Base-by-base conservation (phyloP, 352 stramenopile species). In the Pythium grandisporangium region DNA sequence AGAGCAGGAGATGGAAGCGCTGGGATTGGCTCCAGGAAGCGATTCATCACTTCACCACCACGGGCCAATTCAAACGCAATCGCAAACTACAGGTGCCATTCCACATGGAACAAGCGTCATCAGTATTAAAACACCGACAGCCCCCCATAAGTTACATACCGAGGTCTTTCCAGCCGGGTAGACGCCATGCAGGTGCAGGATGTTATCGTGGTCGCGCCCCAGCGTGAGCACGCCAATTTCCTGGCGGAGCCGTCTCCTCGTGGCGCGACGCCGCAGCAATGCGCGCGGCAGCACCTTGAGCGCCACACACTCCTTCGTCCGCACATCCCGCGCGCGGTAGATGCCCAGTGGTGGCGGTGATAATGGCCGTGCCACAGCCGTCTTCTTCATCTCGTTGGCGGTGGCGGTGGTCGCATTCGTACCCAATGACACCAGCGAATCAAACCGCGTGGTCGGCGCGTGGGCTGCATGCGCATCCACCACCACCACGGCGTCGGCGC, bases 51-150 rank as follows among this genome's bases (percentile, higher is more conserved):
- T 20, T 84, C 51, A 16, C 79, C 75, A 17, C 79, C 71, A 37
- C 63, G 49, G 5, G 75, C 73, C 37, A 92, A 47, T 45, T 92
- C 75, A 32, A 92, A 92, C 30, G 68, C 73, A 43, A 92, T 67
- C 50, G 87, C 72, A 11, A 88, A 57, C 59, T 67, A 35, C 19
- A 12, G 21, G 20, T 30, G 20, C 11, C 16, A 3, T 21, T 2
- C 19, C 10, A 51, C 16, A 45, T 35, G 11, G 22, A 23, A 24
- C 14, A 1, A 13, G 37, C 5, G 16, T 2, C 21, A 13, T 24
- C 24, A 23, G 37, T 23, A 44, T 0, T 24, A 20, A 26, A 37
- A 19, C 24, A 30, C 5, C 38, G 17, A 20, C 21, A 21, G 5
- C 11, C 13, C 23, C 27, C 27, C 8, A 3, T 36, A 20, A 13